phyloP scores from a whole-genome alignment of 1,284 basidiomycete genomes.

The Ustilago bromivora region DNA sequence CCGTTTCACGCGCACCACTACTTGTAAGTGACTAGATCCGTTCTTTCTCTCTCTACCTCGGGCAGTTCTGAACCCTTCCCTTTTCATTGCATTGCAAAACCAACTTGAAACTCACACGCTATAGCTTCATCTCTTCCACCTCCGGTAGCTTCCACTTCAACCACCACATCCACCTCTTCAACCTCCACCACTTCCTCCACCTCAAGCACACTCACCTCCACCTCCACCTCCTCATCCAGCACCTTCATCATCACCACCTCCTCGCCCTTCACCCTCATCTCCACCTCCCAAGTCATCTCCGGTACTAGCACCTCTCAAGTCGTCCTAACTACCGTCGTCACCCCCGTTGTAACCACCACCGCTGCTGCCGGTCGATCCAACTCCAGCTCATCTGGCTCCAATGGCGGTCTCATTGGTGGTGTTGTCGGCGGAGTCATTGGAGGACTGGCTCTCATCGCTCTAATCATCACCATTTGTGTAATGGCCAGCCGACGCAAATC shows the following conservation, averaged over 20 bases:
- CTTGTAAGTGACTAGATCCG: constrained; percentile 24
- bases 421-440: constrained; percentile 63
- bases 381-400: constrained; percentile 38
- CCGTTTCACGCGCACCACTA: constrained; percentile 8
- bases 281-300: constrained; percentile 39
- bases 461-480: constrained; percentile 46
- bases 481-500: constrained; percentile 44
- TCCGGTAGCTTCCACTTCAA: constrained; percentile 26
- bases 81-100: background rate
- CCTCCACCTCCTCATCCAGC: constrained; percentile 19
- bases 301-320: constrained; percentile 48
- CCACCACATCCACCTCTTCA: constrained; percentile 18
- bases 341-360: constrained; percentile 42
- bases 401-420: constrained; percentile 60
- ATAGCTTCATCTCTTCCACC: constrained; percentile 11
- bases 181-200: constrained; percentile 20
- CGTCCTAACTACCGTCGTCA: constrained; percentile 33
- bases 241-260: constrained; percentile 43
- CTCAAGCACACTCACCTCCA: constrained; percentile 25
- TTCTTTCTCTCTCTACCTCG: background rate
- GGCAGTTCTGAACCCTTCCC: constrained; percentile 11
- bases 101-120: background rate
- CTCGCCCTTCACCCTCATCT: constrained; percentile 32
- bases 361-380: constrained; percentile 19
- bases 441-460: constrained; percentile 48